These are phyloP conservation scores for Curvularia eragrostidis DNA, from an alignment of 2,329 filamentous ascomycete species.

Conservation along the genomic window DNA sequence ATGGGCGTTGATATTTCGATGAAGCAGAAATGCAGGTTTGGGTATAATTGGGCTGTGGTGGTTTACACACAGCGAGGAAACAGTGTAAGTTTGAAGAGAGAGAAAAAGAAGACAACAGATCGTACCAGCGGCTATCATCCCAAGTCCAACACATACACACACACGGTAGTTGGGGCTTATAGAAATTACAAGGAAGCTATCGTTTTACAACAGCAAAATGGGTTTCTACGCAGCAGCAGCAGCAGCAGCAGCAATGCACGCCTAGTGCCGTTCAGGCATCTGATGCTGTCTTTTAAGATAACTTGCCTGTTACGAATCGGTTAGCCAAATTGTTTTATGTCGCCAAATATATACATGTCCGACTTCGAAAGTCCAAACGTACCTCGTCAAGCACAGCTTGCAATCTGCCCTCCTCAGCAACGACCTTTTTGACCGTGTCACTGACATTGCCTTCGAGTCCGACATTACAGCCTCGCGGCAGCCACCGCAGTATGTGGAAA, in stretches of 20 bases:
- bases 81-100: too few species aligned
- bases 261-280: slow-evolving; percentile 44
- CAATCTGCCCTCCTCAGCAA: slow-evolving; percentile 52
- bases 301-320: slow-evolving; percentile 28
- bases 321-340: background rate
- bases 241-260: background rate
- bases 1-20: too few species aligned
- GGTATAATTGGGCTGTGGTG: too few species aligned
- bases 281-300: slow-evolving; percentile 49
- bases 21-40: too few species aligned
- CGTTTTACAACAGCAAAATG: background rate
- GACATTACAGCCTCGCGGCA: slow-evolving; percentile 53
- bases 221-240: background rate
- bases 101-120: too few species aligned
- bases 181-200: background rate
- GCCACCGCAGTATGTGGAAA: slow-evolving; percentile 56
- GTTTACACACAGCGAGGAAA: too few species aligned
- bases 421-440: slow-evolving; percentile 51
- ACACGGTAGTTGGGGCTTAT: background rate
- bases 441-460: slow-evolving; percentile 50
- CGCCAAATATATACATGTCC: background rate
- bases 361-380: slow-evolving; percentile 20
- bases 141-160: background rate
- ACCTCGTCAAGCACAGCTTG: slow-evolving; percentile 53
- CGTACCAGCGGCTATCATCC: too few species aligned